Conservation (phyloP, 73 alveolate species). For the Strombidium stylifer region DNA sequence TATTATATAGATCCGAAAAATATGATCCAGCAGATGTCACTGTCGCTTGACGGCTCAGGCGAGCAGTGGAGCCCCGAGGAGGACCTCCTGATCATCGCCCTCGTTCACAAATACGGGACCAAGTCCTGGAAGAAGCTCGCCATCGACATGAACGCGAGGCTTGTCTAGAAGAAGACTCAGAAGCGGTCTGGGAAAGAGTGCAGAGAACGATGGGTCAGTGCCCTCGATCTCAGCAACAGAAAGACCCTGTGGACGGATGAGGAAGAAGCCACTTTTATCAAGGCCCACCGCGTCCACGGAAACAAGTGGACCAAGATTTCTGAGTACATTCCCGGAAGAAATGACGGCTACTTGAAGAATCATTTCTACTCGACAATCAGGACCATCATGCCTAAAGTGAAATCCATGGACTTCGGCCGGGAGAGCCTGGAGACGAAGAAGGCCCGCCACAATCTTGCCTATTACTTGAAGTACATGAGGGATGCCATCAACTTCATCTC, state of each 20-base stretch:
- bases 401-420: too few relatives aligned
- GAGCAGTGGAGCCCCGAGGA: too few relatives aligned
- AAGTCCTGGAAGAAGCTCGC: slow-evolving; percentile 61
- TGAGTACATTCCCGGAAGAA: slow-evolving; percentile 81
- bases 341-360: slow-evolving; percentile 77
- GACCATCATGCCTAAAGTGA: too few relatives aligned
- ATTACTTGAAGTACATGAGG: too few relatives aligned
- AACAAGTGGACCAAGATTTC: slow-evolving; percentile 89
- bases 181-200: slow-evolving; percentile 78
- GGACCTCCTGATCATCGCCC: slow-evolving; percentile 37
- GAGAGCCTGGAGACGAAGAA: too few relatives aligned
- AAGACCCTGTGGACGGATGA: slow-evolving; percentile 69
- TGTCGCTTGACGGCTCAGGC: too few relatives aligned
- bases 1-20: too few relatives aligned
- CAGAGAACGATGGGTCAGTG: slow-evolving; percentile 83
- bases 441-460: too few relatives aligned
- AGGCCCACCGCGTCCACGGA: slow-evolving; percentile 71
- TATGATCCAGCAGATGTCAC: too few relatives aligned
- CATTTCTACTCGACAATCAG: slow-evolving; percentile 81
- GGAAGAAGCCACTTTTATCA: slow-evolving; percentile 67
- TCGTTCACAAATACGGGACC: slow-evolving; percentile 51
- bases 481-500: too few relatives aligned
- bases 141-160: slow-evolving; percentile 7
- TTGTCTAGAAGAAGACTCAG: too few relatives aligned
- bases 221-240: slow-evolving; percentile 65